Evolutionary conservation across 1,139 yeast genomes (phyloP), one percentile per base, ranked within the genome.

Genomic region (Saccharomycopsis hybrid): DNA sequence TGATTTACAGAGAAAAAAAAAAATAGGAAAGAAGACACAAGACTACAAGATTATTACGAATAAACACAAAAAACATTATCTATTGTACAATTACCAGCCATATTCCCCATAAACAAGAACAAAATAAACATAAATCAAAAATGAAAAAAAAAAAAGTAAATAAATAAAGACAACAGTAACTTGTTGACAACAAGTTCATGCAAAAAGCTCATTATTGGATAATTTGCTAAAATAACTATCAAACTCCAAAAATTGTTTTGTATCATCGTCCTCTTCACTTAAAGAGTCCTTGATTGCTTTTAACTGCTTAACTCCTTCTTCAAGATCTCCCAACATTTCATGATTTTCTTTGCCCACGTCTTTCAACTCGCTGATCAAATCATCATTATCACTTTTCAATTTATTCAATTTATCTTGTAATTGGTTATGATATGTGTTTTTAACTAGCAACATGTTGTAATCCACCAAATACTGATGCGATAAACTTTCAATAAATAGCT

Each of bases 381-480:
- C n/a, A 25, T n/a, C 41, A 36, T 52, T 52, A 25, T 48, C 50
- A 5, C 13, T 24, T 32, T 37, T 32, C n/a, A 43, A 35, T 9
- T 35, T 29, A 11, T 44, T 41, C 35, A 44, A 35, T 24, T 44
- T 48, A 7, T 35, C 38, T 37, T 45, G 38, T 5, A 52, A 25
- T 11, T 30, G 24, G 8, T 47, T 28, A 24, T 29, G 7, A 29
- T 50, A 50, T 24, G 29, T 29, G 18, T 24, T 18, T 36, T 52
- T 47, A 2, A 48, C 40, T 8, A 28, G 24, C n/a, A 31, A 41
- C 24, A 50, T 5, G 33, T 48, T 50, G 37, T 47, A 52, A 8
- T 52, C 53, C 2, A 48, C 29, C 43, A 52, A 45, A 32, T 52
- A 52, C 3, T 28, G 5, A 9, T 37, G 44, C 13, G 52, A 32